These are phyloP conservation scores for Trametes pubescens DNA, from an alignment of 1,284 basidiomycete genomes.

Conservation along the genomic window DNA sequence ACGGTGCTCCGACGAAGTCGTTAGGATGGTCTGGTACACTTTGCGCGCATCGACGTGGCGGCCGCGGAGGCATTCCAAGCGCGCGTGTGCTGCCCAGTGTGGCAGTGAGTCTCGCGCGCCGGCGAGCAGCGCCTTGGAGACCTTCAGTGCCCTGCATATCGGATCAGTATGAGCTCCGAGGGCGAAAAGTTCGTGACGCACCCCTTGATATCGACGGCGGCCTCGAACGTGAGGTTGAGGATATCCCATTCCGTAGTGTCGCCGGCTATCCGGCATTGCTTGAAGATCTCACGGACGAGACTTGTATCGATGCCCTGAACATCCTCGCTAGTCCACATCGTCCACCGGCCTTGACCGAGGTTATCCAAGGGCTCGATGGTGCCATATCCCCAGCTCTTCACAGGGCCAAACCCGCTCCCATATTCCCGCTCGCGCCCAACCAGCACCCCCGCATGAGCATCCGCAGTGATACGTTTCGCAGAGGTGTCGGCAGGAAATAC, in stretches of 20 bases:
- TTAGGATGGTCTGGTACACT: conserved; percentile 78
- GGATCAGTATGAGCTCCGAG: neutral
- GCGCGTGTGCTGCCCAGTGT: conserved; percentile 86
- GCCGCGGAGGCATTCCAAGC: conserved; percentile 78
- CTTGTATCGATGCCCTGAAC: conserved; percentile 54
- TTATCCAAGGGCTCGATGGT: conserved; percentile 63
- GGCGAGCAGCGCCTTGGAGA: conserved; percentile 77
- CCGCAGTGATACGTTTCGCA: conserved; percentile 49
- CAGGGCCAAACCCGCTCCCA: conserved; percentile 65
- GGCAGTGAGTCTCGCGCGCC: conserved; percentile 68
- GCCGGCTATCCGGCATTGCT: conserved; percentile 54
- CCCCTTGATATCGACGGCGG: conserved; percentile 67
- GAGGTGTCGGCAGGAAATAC: conserved; percentile 57
- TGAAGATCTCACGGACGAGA: conserved; percentile 64
- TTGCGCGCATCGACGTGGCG: conserved; percentile 81
- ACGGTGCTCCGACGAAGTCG: conserved; percentile 48
- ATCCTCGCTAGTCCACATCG: conserved; percentile 61
- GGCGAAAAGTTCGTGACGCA: conserved; percentile 42
- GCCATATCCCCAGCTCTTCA: conserved; percentile 69
- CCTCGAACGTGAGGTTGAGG: conserved; percentile 73
- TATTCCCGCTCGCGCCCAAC: conserved; percentile 73
- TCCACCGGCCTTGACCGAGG: conserved; percentile 47
- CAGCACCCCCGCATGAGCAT: conserved; percentile 69
- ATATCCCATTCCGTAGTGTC: conserved; percentile 71
- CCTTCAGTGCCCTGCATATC: conserved; percentile 67